These are phyloP conservation scores for Berberis thunbergii DNA, from an alignment of 164 flowering plant genomes.

Conservation along the genomic window DNA sequence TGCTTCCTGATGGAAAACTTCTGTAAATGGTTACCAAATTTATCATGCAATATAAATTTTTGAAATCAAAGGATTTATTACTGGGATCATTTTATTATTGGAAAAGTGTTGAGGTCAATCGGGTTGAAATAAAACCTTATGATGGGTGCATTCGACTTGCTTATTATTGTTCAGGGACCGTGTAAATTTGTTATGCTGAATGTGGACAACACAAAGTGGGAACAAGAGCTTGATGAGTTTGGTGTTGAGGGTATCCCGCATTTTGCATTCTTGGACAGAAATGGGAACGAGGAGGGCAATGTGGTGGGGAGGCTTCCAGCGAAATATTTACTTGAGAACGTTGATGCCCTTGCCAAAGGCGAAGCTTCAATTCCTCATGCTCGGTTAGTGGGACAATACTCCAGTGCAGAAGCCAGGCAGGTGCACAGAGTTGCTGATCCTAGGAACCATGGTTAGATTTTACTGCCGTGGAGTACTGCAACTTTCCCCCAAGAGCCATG, in stretches of 20 bases:
- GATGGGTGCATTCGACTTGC: background rate
- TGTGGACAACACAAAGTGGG: constrained; percentile 99
- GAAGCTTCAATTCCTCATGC: constrained; percentile 76
- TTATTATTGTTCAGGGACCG: constrained; percentile 42
- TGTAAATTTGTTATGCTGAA: constrained; percentile 93
- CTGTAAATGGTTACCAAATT: background rate
- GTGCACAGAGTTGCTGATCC: constrained; percentile 39
- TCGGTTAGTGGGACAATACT: constrained; percentile 69
- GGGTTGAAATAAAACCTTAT: background rate
- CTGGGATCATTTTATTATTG: background rate
- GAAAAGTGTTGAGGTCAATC: background rate
- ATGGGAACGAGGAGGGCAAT: constrained; percentile 93
- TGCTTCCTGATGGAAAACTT: background rate
- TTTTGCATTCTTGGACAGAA: constrained; percentile 83
- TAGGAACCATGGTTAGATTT: too few relatives aligned
- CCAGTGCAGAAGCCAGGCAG: constrained; percentile 75
- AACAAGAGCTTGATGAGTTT: constrained; percentile 95
- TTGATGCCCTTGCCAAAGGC: constrained; percentile 76
- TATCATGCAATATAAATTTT: background rate
- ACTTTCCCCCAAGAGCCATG: too few relatives aligned
- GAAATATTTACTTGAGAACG: constrained; percentile 66
- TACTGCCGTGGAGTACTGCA: too few relatives aligned
- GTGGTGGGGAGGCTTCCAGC: constrained; percentile 80
- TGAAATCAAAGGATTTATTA: too few relatives aligned
- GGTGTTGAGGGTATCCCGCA: constrained; percentile 99